Evolutionary conservation across 768 basidiomycete species (phyloP), one percentile per base, ranked within the genome.

Genomic region (Suillus subluteus): DNA sequence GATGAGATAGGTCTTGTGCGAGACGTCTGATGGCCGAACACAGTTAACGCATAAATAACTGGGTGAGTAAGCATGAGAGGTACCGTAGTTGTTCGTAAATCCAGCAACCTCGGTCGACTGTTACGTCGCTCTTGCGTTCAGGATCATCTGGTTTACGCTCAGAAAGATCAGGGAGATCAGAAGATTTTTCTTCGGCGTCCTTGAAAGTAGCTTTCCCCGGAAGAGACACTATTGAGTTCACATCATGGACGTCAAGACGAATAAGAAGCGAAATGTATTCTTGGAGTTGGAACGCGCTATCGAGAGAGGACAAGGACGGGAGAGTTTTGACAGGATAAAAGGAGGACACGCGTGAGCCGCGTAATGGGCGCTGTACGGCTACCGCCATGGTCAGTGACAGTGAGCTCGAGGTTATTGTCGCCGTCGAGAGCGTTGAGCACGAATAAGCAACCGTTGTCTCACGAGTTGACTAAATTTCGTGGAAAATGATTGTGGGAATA

Each of bases 231-330:
- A 99, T 91, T 8, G 85, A 77, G 48, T 93, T 87, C 23, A 99
- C 91, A 75, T 98, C 92, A 79, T 96, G 94, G 0, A 95, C 91
- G 79, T 98, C 90, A 35, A 87, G 82, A 18, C 91, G 88, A 66
- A 97, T 92, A 69, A 97, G 87, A 38, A 94, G 82, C 1, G 95
- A 91, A 55, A 99, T 93, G 79, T 95, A 97, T 74, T 99, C 97
- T 73, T 97, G 95, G 8, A 97, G 85, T 74, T 97, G 95, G 75
- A 97, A 98, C 0, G 95, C 94, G 76, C 94, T 96, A 79, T 96
- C 91, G 38, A 97, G 82, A 1, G 89, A 86, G 0, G 91, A 81
- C 38, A 92, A 83, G 0, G 89, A 84, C 0, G 92, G 91, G 2
- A 93, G 81, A 9, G 73, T 82, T 74, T 92, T 92, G 32, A 92